phyloP scores from a whole-genome alignment of 805 yeast species.

The Hanseniaspora taiwanica region DNA sequence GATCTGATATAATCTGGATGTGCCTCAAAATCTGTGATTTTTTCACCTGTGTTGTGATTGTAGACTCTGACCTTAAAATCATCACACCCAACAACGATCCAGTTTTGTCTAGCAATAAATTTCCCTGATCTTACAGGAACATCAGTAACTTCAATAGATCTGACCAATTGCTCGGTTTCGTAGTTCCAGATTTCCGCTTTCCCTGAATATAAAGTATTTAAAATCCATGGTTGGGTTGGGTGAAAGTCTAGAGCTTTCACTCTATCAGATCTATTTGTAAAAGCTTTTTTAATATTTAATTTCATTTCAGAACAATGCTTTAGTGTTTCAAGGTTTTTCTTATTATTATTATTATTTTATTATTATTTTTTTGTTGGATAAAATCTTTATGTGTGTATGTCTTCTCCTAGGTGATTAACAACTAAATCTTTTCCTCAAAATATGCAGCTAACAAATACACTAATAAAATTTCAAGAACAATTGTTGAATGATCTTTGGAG shows the following conservation, averaged over 20 bases:
- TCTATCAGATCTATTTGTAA: slow-evolving; percentile 86
- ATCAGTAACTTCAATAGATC: slow-evolving; percentile 87
- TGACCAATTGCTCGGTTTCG: slow-evolving; percentile 68
- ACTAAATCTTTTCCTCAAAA: too few relatives aligned
- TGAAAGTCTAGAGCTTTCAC: slow-evolving; percentile 97
- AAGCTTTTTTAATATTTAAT: slow-evolving; percentile 46
- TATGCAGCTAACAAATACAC: too few relatives aligned
- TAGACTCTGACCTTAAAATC: slow-evolving; percentile 89
- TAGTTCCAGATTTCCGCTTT: slow-evolving; percentile 85
- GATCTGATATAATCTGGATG: slow-evolving; percentile 95
- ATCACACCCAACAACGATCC: slow-evolving; percentile 94
- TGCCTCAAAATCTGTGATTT: slow-evolving; percentile 89
- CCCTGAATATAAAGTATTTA: slow-evolving; percentile 80
- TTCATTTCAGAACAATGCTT: slow-evolving; percentile 31
- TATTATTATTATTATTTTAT: neutral
- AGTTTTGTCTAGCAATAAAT: slow-evolving; percentile 89
- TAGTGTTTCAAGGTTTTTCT: neutral
- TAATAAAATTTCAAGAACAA: too few relatives aligned
- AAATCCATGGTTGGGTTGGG: slow-evolving; percentile 94
- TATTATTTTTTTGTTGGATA: neutral
- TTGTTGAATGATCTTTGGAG: too few relatives aligned
- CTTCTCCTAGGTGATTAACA: too few relatives aligned
- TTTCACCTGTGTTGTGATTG: slow-evolving; percentile 92
- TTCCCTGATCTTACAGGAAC: slow-evolving; percentile 93
- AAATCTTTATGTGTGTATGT: too few relatives aligned